Evolutionary conservation across 768 basidiomycete species (phyloP).

Genomic region (Tricholomella constricta): DNA sequence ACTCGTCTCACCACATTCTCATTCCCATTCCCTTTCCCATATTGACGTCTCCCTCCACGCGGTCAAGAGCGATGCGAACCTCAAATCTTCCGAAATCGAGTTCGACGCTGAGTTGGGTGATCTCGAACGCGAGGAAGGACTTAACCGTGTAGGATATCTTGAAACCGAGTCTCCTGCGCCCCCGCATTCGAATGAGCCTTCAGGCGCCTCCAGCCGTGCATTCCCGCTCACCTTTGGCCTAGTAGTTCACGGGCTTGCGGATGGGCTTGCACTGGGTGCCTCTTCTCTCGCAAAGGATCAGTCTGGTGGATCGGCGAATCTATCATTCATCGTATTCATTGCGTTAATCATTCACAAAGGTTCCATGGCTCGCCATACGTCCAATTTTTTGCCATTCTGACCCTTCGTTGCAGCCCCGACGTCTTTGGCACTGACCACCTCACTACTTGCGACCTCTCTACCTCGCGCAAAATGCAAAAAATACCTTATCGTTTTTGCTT

Average conservation of each 20-base stretch:
- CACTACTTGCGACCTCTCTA: conserved; percentile 78
- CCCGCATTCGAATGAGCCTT: conserved; percentile 17
- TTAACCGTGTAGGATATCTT: conserved; percentile 22
- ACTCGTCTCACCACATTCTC: conserved; percentile 53
- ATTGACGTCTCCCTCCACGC: conserved; percentile 32
- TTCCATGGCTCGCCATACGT: conserved; percentile 15
- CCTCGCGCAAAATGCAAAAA: conserved; percentile 68
- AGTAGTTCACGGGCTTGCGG: conserved; percentile 84
- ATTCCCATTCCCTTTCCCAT: conserved; percentile 29
- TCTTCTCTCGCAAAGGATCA: conserved; percentile 48
- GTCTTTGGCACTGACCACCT: conserved; percentile 83
- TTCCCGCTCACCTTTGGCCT: conserved; percentile 84
- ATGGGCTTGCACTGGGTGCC: conserved; percentile 91
- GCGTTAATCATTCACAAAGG: conserved; percentile 94
- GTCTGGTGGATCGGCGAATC: conserved; percentile 37
- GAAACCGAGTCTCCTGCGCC: conserved; percentile 16
- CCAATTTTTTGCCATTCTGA: conserved; percentile 1
- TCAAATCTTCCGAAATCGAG: conserved; percentile 37
- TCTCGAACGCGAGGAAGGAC: conserved; percentile 46
- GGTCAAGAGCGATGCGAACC: conserved; percentile 14
- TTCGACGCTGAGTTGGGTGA: conserved; percentile 69
- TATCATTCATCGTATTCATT: conserved; percentile 86
- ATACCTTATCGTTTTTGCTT: conserved; percentile 76
- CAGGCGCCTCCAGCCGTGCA: conserved; percentile 39
- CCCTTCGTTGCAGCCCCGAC: conserved; percentile 70